Percentiles rank a stretch among this genome's conserved stretches.
Evolutionary conservation across 2,329 filamentous ascomycete species (phyloP).

Genomic region (Stagonosporopsis rhizophila): DNA sequence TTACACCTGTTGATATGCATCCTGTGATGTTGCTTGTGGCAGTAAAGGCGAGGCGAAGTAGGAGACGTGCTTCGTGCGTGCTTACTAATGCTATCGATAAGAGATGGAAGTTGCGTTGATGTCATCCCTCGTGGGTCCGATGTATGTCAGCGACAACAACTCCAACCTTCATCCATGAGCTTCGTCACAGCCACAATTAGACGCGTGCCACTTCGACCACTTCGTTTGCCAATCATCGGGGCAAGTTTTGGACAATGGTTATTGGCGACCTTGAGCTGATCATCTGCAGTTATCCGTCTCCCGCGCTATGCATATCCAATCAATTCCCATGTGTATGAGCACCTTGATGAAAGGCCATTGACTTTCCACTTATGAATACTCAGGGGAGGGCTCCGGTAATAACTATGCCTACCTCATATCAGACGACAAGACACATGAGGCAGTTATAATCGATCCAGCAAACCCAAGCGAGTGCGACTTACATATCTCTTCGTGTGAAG

Average conservation of each 20-base stretch:
- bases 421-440: conserved; percentile 58
- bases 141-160: conserved; percentile 58
- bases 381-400: conserved; percentile 78
- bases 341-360: conserved; percentile 21
- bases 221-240: conserved; percentile 28
- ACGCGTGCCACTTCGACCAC: conserved; percentile 30
- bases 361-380: background rate
- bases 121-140: conserved; percentile 43
- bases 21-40: background rate
- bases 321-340: conserved; percentile 82
- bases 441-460: conserved; percentile 77
- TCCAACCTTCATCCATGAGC: conserved; percentile 41
- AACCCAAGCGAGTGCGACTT: conserved; percentile 73
- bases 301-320: conserved; percentile 81
- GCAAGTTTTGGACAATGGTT: conserved; percentile 16
- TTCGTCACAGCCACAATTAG: conserved; percentile 38
- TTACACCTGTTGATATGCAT: background rate
- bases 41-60: background rate
- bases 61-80: background rate
- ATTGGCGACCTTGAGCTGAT: conserved; percentile 25
- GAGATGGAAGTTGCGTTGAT: conserved; percentile 15
- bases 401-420: conserved; percentile 78
- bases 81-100: conserved; percentile 8
- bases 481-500: background rate
- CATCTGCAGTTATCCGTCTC: conserved; percentile 34